Evolutionary conservation across 2,329 filamentous ascomycete species (phyloP), one percentile per base, ranked within the genome.

Genomic region (Bertia moriformis): DNA sequence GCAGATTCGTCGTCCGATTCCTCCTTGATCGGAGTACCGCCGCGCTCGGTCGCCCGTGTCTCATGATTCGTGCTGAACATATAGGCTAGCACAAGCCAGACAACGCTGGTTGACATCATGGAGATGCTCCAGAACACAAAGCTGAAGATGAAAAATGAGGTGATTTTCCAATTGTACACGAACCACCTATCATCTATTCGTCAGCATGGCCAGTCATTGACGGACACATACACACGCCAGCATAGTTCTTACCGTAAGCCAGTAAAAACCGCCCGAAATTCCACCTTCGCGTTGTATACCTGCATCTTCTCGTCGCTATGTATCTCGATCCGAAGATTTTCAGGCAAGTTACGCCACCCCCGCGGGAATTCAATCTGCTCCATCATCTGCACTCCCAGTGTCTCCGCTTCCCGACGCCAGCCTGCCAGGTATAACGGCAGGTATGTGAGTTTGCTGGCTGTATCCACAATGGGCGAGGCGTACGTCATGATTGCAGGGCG

Each of bases 401-500:
- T 62, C 45, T 76, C 69, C 4, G 63, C 63, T 49, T 79, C 73
- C 4, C 61, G 59, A 37, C 63, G 61, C 59, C 64, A 67, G 4
- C 70, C 68, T 15, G 71, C 41, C 14, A 72, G 48, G 46, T 71
- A 74, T 40, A 67, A 57, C 14, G 66, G 73, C 44, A 76, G 57
- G 15, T 59, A 54, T 4, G 57, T 52, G 14, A 65, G 41, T 38
- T 60, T 63, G 38, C 56, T 55, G 2, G 62, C 58, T 10, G 60
- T 54, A 39, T 71, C 64, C 37, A 71, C 57, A 18, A 66, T 47
- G 4, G 58, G 57, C 13, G 68, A 73, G 19, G 67, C 54, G 49
- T 76, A 80, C 0, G 71, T 73, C 37, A 80, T 48, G 17, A 76
- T 71, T 0, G 70, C 72, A 3, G 73, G 65, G 15, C 75, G 59